These are phyloP conservation scores for Artomyces pyxidatus DNA, from an alignment of 768 basidiomycete species.

Conservation along the genomic window DNA sequence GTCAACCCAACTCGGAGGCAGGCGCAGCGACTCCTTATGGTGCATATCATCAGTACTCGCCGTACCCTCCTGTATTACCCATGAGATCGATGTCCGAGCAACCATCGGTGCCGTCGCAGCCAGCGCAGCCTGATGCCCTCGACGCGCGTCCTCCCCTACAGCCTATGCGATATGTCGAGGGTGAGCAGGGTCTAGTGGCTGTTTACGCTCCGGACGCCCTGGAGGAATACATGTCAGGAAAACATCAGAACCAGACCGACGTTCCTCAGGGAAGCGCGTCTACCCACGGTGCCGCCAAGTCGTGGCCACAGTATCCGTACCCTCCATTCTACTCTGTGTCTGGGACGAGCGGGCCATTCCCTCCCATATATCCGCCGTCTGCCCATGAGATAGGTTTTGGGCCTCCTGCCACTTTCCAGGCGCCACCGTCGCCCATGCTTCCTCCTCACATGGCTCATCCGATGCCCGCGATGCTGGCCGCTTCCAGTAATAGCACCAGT, in stretches of 20 bases:
- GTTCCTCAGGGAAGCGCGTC: constrained; percentile 8
- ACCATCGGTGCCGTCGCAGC: too few relatives aligned
- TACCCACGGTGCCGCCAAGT: not conserved
- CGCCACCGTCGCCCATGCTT: too few relatives aligned
- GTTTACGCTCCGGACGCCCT: constrained; percentile 61
- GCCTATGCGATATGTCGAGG: constrained; percentile 64
- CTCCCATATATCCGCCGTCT: too few relatives aligned
- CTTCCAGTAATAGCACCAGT: too few relatives aligned
- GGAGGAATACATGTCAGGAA: constrained; percentile 53
- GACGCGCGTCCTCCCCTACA: constrained; percentile 44
- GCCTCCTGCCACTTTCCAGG: too few relatives aligned
- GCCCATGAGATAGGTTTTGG: too few relatives aligned
- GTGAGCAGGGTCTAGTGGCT: constrained; percentile 63
- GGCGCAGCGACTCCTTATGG: too few relatives aligned
- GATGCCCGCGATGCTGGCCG: too few relatives aligned
- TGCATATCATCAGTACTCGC: too few relatives aligned
- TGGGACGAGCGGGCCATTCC: not conserved
- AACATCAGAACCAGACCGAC: constrained; percentile 25
- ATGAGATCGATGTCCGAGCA: not conserved
- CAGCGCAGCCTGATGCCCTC: not conserved
- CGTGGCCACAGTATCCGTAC: not conserved
- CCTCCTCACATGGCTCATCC: too few relatives aligned
- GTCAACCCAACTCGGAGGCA: too few relatives aligned
- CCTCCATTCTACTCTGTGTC: not conserved
- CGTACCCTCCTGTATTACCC: not conserved